Evolutionary conservation across 1,284 basidiomycete species (phyloP).

Genomic region (Xerocomus amazonicus): DNA sequence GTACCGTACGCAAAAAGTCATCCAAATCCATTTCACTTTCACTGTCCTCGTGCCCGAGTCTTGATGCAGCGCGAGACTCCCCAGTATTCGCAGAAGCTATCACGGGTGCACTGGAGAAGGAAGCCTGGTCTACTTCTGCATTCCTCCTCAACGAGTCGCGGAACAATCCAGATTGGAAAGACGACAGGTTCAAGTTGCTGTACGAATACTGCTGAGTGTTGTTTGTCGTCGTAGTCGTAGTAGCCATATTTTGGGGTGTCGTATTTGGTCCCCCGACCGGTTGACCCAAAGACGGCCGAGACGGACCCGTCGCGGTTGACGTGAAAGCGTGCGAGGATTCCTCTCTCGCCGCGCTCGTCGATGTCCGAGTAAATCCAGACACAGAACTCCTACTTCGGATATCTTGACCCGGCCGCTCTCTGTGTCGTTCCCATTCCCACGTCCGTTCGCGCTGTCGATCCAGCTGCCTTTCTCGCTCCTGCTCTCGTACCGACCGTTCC

Average conservation of each 20-base stretch:
- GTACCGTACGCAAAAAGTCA: conserved; percentile 15
- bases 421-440: conserved; percentile 23
- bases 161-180: conserved; percentile 33
- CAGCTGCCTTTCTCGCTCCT: conserved; percentile 14
- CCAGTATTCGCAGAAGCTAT: conserved; percentile 2
- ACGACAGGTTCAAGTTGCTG: conserved; percentile 29
- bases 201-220: conserved; percentile 29
- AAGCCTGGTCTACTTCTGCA: conserved; percentile 25
- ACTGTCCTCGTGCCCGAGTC: conserved; percentile 26
- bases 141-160: conserved; percentile 33
- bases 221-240: conserved; percentile 9
- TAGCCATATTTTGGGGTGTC: background rate
- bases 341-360: conserved; percentile 20
- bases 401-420: conserved; percentile 18
- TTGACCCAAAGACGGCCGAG: conserved; percentile 10
- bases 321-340: conserved; percentile 9
- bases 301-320: background rate
- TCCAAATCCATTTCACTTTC: conserved; percentile 32
- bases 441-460: conserved; percentile 19
- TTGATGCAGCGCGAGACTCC: conserved; percentile 13
- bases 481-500: conserved; percentile 7
- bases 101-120: conserved; percentile 10
- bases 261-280: conserved; percentile 4
- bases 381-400: conserved; percentile 16
- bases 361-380: conserved; percentile 14